These are phyloP conservation scores for Lithospermum erythrorhizon DNA, from an alignment of 257 asterid species.

Conservation along the genomic window DNA sequence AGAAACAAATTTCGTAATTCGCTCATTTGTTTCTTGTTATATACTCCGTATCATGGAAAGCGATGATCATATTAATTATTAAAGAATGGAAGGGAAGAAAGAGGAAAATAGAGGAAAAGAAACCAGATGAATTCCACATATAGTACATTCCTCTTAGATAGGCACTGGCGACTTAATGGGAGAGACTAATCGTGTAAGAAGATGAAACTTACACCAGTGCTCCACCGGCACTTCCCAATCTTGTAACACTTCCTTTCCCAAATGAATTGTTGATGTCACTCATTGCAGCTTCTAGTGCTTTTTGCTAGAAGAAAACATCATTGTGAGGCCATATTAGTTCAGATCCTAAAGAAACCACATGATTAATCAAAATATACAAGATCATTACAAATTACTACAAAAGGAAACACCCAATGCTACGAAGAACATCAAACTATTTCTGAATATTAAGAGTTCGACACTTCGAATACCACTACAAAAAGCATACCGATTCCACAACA, in stretches of 20 bases:
- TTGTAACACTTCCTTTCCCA: conserved; percentile 96
- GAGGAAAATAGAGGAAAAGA: no score
- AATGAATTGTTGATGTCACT: conserved; percentile 86
- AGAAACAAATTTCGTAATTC: neutral
- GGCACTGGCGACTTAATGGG: neutral
- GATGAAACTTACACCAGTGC: conserved; percentile 76
- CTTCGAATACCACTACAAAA: no score
- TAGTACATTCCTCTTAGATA: neutral
- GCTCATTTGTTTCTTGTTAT: neutral
- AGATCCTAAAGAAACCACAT: no score
- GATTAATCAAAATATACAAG: neutral
- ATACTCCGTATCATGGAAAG: neutral
- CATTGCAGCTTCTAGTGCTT: conserved; percentile 94
- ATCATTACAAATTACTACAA: neutral
- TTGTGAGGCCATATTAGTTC: neutral
- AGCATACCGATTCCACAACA: no score
- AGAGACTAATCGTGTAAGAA: neutral
- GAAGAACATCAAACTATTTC: neutral
- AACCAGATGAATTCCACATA: neutral
- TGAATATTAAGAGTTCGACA: no score
- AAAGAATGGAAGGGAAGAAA: no score
- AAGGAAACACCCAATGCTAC: no score
- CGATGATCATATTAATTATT: neutral
- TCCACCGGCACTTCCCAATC: conserved; percentile 96
- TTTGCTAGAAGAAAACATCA: conserved; percentile 46